Evolutionary conservation across 768 basidiomycete species (phyloP), one percentile per base, ranked within the genome.

Genomic region (Amyloporia xantha): DNA sequence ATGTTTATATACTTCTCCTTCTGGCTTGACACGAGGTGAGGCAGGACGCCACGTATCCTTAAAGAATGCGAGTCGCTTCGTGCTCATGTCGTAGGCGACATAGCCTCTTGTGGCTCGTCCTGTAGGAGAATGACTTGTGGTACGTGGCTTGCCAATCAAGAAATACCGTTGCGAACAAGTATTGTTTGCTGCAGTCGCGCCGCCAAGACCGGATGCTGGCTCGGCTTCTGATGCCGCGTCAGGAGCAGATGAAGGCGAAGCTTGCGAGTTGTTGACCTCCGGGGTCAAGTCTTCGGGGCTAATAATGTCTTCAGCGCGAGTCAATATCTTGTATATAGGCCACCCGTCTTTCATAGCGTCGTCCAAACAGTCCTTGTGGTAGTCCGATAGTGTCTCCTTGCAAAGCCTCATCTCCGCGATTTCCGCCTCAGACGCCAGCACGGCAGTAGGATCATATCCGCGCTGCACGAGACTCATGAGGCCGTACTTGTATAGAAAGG

Each of bases 1-100:
- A 7, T 20, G 12, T 19, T 13, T 5, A 26, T 49, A 38, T 4
- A 51, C 48, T n/a, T 44, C 38, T 6, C 52, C 47, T 23, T 56
- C 55, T 12, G 25, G 10, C 11, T 38, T 23, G 9, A 47, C 27
- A 15, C 11, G 43, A 2, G 3, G 11, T 5, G 45, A 47, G 28
- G 12, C 46, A 1, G 33, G 33, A 5, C 51, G 36, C 55, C 55
- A 56, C 5, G 41, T 44, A 45, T 56, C 55, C 47, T 53, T 53
- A 23, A 56, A 20, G 33, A 50, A 56, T 21, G 45, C 49, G 17
- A 56, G 46, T 12, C 40, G 28, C 12, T 40, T 21, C 15, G 28
- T 25, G 17, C 3, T 3, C 28, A 50, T 20, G 36, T 56, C 49
- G 41, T 39, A 35, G 1, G 52, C 55, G 19, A 56, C 33, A 21